Conservation (phyloP, 176 grass and related monocot genomes). For the Rhipidocladum racemiflorum region DNA sequence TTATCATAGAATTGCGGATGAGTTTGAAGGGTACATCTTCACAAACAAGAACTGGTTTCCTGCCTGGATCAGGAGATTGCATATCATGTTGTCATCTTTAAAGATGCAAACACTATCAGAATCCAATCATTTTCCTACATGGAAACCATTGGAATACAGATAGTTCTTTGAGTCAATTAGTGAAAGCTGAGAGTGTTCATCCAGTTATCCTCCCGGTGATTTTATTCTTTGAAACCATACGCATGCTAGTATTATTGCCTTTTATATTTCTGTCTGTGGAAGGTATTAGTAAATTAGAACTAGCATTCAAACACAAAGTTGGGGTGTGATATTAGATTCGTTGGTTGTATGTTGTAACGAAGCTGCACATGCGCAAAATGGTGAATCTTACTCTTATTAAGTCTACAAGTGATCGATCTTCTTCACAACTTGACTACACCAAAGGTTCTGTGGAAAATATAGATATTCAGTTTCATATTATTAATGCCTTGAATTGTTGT, state of each 20-base stretch:
- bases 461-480: background rate
- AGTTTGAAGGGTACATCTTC: background rate
- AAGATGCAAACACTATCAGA: background rate
- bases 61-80: background rate
- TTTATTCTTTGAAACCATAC: conserved; percentile 1
- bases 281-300: background rate
- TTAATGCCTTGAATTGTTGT: background rate
- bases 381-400: background rate
- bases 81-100: conserved; percentile 15
- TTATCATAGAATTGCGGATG: background rate
- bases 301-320: background rate
- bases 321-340: background rate
- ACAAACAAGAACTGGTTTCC: background rate
- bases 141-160: conserved; percentile 1
- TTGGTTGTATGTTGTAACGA: background rate
- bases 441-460: background rate
- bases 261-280: background rate
- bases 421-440: background rate
- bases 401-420: background rate
- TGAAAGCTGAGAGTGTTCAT: background rate
- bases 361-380: background rate
- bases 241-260: background rate
- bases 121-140: background rate
- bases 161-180: background rate
- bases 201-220: background rate